These are phyloP conservation scores for Boechera divaricarpa DNA, from an alignment of 345 rosid genomes.

Conservation along the genomic window DNA sequence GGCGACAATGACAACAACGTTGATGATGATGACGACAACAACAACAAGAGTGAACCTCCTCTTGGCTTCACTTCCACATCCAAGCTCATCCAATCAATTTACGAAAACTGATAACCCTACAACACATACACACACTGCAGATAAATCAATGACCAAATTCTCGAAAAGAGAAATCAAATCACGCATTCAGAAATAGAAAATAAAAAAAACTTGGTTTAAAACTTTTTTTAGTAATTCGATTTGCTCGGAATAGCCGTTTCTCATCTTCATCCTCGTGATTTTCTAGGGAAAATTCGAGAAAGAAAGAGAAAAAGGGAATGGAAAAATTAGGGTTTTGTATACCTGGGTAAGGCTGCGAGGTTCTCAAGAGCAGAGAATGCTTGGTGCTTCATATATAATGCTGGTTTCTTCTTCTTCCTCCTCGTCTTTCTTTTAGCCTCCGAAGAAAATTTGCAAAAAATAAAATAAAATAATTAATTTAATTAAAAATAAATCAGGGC, in stretches of 20 bases:
- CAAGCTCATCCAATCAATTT: conserved; percentile 53
- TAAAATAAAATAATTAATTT: not conserved
- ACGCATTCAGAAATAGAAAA: conserved; percentile 19
- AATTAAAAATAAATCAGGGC: not conserved
- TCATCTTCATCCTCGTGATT: conserved; percentile 26
- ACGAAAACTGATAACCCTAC: conserved; percentile 36
- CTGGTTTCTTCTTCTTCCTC: conserved; percentile 43
- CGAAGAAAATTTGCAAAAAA: conserved; percentile 6
- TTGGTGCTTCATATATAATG: conserved; percentile 43
- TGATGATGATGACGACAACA: conserved; percentile 25
- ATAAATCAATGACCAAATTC: conserved; percentile 20
- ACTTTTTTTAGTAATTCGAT: conserved; percentile 45
- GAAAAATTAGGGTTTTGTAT: conserved; percentile 39
- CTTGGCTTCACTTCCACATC: conserved; percentile 50
- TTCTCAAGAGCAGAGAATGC: conserved; percentile 38
- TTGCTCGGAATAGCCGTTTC: conserved; percentile 36
- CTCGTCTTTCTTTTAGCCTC: conserved; percentile 38
- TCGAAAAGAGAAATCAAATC: conserved; percentile 32
- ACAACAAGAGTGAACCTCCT: conserved; percentile 37
- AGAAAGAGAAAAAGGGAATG: not conserved
- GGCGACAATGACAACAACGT: conserved; percentile 35
- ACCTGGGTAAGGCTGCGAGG: conserved; percentile 40
- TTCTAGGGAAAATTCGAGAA: conserved; percentile 29
- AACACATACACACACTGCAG: conserved; percentile 18
- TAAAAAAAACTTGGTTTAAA: conserved; percentile 2